Conservation (phyloP, 1,284 basidiomycete genomes). For the Marasmius fiardii region DNA sequence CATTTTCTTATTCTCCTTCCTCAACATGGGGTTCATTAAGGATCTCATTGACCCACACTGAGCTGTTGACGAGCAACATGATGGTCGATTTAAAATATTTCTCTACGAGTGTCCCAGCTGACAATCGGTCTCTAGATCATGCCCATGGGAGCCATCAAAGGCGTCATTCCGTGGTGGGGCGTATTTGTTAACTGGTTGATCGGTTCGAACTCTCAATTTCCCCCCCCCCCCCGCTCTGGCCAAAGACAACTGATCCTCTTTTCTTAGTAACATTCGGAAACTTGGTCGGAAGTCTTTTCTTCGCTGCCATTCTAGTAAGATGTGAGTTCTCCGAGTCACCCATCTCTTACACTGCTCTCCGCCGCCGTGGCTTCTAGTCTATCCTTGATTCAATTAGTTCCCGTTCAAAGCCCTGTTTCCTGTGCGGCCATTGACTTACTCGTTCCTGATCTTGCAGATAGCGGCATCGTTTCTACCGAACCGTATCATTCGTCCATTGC, state of each 20-base stretch:
- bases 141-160: conserved; percentile 63
- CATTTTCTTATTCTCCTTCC: not conserved
- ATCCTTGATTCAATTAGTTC: not conserved
- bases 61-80: conserved; percentile 74
- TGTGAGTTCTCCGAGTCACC: conserved; percentile 45
- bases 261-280: conserved; percentile 66
- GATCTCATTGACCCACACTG: conserved; percentile 69
- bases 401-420: too few relatives aligned
- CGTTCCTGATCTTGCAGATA: conserved; percentile 33
- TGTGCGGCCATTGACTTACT: too few relatives aligned
- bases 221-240: too few relatives aligned
- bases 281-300: conserved; percentile 67
- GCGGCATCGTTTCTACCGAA: conserved; percentile 52
- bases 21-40: conserved; percentile 28
- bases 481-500: conserved; percentile 55
- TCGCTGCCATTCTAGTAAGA: conserved; percentile 62
- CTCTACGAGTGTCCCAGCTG: conserved; percentile 2
- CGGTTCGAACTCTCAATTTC: conserved; percentile 41
- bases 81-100: conserved; percentile 59
- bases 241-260: not conserved
- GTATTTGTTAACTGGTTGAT: conserved; percentile 64
- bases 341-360: too few relatives aligned
- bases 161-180: conserved; percentile 66
- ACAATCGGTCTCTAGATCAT: conserved; percentile 51
- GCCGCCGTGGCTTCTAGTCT: too few relatives aligned